phyloP scores from a whole-genome alignment of 345 rosid species.

The Eutrema yunnanense region DNA sequence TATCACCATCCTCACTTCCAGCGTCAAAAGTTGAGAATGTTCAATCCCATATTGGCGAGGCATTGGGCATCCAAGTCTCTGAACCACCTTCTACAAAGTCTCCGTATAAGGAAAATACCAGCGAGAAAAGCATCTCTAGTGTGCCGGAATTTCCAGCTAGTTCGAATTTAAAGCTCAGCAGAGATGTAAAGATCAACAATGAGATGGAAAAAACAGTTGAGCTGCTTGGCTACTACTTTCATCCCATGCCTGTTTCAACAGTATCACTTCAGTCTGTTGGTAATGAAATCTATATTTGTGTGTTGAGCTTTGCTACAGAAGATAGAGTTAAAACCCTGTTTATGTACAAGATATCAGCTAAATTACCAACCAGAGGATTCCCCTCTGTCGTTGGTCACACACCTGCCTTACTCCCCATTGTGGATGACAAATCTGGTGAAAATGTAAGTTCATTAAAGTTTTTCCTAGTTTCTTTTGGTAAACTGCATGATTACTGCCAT shows the following conservation, averaged over 20 bases:
- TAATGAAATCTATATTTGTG: constrained; percentile 54
- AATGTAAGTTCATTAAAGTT: constrained; percentile 31
- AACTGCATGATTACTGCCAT: background rate
- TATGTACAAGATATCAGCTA: constrained; percentile 51
- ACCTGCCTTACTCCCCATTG: constrained; percentile 39
- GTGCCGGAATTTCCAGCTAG: constrained; percentile 27
- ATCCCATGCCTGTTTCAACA: constrained; percentile 53
- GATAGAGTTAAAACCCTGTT: constrained; percentile 47
- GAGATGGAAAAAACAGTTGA: constrained; percentile 44
- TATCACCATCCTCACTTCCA: constrained; percentile 21
- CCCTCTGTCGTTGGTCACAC: constrained; percentile 76
- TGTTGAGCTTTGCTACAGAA: constrained; percentile 44
- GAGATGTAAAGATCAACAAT: constrained; percentile 35
- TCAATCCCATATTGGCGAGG: constrained; percentile 23
- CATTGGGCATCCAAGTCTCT: constrained; percentile 23
- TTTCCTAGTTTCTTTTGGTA: background rate
- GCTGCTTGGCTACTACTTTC: constrained; percentile 75
- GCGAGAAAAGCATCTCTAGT: constrained; percentile 16
- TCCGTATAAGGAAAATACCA: constrained; percentile 15
- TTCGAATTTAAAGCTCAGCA: constrained; percentile 30
- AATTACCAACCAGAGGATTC: constrained; percentile 48
- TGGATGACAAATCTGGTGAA: constrained; percentile 36
- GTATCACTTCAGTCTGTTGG: constrained; percentile 45
- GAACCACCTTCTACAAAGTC: constrained; percentile 28
- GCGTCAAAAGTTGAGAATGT: constrained; percentile 27